These are phyloP conservation scores for Pichia rugopelliculosa DNA, from an alignment of 805 yeast genomes.

Conservation along the genomic window DNA sequence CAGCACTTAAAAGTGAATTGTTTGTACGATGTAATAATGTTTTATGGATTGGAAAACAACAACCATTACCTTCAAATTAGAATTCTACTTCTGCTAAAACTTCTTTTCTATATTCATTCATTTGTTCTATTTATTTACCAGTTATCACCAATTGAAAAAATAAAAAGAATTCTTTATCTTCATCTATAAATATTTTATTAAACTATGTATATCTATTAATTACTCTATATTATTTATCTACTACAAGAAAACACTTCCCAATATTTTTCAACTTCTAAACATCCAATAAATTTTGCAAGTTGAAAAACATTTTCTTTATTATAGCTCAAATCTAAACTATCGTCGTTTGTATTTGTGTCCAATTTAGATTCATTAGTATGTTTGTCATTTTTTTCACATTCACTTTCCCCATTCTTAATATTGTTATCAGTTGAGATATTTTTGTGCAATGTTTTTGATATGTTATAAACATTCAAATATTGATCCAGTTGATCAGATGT, in stretches of 20 bases:
- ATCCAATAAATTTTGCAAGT: slow-evolving; percentile 26
- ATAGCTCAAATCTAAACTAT: not conserved
- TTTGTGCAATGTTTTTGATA: not conserved
- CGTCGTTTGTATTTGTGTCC: not conserved
- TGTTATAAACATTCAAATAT: slow-evolving; percentile 17
- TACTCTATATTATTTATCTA: not conserved
- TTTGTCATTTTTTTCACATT: not conserved
- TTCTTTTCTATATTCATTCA: not conserved
- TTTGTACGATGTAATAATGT: slow-evolving; percentile 91
- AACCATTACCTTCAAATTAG: slow-evolving; percentile 1
- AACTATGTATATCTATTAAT: not conserved
- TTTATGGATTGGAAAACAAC: slow-evolving; percentile 55
- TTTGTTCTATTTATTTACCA: too few species aligned
- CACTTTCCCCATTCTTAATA: not conserved
- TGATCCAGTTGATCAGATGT: slow-evolving; percentile 15
- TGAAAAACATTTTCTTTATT: slow-evolving; percentile 17
- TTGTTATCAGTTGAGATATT: not conserved
- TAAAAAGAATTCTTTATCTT: not conserved
- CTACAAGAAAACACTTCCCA: slow-evolving; percentile 17
- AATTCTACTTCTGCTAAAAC: not conserved
- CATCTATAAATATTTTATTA: slow-evolving; percentile 1
- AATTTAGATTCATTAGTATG: not conserved
- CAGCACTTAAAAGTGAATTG: slow-evolving; percentile 42
- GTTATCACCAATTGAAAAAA: not conserved
- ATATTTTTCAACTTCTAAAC: slow-evolving; percentile 25